Conservation (phyloP, 2,329 filamentous ascomycete genomes). For the Blastomyces parvus region DNA sequence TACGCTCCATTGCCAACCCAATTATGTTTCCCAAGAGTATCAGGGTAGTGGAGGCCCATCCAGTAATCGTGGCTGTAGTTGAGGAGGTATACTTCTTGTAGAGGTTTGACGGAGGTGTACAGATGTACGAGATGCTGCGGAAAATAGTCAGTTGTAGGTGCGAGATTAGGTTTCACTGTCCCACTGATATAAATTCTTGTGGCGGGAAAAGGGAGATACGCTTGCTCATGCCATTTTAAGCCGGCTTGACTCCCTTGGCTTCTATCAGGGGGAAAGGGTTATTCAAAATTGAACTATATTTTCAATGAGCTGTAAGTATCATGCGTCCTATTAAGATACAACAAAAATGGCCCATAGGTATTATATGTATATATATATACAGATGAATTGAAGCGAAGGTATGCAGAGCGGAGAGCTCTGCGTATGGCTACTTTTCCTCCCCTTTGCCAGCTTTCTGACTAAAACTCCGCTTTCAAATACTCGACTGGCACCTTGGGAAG, state of each 20-base stretch:
- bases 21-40: background rate
- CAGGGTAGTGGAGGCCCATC: no score
- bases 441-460: no score
- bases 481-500: constrained; percentile 32
- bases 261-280: background rate
- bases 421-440: background rate
- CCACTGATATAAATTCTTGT: no score
- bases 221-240: no score
- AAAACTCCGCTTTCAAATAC: constrained; percentile 16
- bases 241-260: background rate
- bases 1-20: background rate
- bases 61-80: no score
- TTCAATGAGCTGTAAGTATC: background rate
- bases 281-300: background rate
- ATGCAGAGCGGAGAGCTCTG: background rate
- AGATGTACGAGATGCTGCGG: no score
- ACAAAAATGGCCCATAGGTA: background rate
- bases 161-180: no score
- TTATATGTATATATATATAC: background rate
- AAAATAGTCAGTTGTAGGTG: no score
- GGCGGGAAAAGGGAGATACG: no score
- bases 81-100: no score
- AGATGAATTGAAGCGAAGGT: background rate
- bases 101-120: no score
- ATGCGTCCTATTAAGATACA: background rate